A percentile compares a stretch with the other conserved stretches of the same genome.
These are phyloP conservation scores for Cercospora beticola DNA, from an alignment of 2,329 filamentous ascomycete species.

Conservation along the genomic window DNA sequence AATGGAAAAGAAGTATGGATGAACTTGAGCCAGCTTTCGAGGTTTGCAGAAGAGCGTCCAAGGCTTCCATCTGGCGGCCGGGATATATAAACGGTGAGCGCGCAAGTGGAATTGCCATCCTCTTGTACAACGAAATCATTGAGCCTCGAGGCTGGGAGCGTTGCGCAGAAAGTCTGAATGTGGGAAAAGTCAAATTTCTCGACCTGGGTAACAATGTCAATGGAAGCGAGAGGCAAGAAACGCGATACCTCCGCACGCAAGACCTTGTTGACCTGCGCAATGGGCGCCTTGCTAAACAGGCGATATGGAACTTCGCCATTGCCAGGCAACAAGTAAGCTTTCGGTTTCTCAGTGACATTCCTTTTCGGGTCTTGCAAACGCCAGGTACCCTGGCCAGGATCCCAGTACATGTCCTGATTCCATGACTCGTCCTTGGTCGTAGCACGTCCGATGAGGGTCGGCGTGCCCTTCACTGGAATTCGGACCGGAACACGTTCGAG, in stretches of 20 bases:
- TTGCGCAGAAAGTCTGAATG: constrained; percentile 7
- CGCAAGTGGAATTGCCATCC: constrained; percentile 1
- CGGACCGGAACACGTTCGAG: constrained; percentile 2
- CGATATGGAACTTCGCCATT: neutral
- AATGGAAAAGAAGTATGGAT: neutral
- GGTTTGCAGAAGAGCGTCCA: constrained; percentile 1
- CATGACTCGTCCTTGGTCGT: neutral
- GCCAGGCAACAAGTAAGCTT: constrained; percentile 3
- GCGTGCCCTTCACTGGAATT: neutral
- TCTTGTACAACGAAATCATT: constrained; percentile 5
- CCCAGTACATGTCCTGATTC: constrained; percentile 3
- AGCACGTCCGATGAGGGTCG: neutral
- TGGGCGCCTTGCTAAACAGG: constrained; percentile 1
- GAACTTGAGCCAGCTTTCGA: constrained; percentile 7
- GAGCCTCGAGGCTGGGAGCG: neutral
- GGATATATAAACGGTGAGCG: constrained; percentile 2
- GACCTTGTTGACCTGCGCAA: neutral
- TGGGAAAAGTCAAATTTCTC: constrained; percentile 6
- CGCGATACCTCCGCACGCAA: constrained; percentile 3
- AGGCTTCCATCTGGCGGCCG: constrained; percentile 5
- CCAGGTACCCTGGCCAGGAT: constrained; percentile 3
- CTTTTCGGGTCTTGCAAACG: neutral
- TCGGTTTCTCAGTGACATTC: neutral
- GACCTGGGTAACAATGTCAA: constrained; percentile 9
- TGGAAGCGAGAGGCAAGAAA: neutral